Evolutionary conservation across 352 stramenopile species (phyloP).

Genomic region (Globisporangium lucens): DNA sequence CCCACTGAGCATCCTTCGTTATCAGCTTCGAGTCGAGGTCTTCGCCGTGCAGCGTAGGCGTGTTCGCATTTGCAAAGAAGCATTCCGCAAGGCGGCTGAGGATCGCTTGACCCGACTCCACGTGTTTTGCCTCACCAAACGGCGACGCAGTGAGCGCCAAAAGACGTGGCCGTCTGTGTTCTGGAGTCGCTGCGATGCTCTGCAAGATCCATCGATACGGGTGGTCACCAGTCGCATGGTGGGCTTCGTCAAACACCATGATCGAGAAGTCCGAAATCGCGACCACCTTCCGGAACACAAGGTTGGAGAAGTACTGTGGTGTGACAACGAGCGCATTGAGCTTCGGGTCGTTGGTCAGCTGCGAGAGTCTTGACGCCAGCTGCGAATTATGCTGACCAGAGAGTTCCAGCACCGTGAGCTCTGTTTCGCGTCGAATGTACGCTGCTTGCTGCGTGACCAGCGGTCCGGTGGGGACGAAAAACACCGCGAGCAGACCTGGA

Average conservation of each 20-base stretch:
- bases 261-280: conserved; percentile 55
- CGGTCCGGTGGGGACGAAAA: conserved; percentile 72
- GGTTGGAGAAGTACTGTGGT: conserved; percentile 69
- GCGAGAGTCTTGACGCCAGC: conserved; percentile 8
- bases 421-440: conserved; percentile 66
- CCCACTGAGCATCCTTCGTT: conserved; percentile 60
- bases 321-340: conserved; percentile 58
- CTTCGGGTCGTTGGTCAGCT: conserved; percentile 22
- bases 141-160: conserved; percentile 69
- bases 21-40: conserved; percentile 46
- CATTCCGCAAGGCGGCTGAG: conserved; percentile 37
- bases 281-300: conserved; percentile 33
- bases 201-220: conserved; percentile 61
- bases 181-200: conserved; percentile 28
- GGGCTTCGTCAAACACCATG: conserved; percentile 81
- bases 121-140: conserved; percentile 54
- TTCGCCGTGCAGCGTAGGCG: conserved; percentile 50
- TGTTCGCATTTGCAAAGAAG: conserved; percentile 58
- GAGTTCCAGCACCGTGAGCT: conserved; percentile 48
- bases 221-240: conserved; percentile 63
- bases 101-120: conserved; percentile 29
- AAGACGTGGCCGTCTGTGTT: conserved; percentile 37
- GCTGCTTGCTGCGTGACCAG: conserved; percentile 73
- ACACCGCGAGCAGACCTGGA: conserved; percentile 43
- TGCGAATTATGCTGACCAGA: conserved; percentile 46